Evolutionary conservation across 2,329 filamentous ascomycete species (phyloP).

Genomic region (Microdochium bolleyi): DNA sequence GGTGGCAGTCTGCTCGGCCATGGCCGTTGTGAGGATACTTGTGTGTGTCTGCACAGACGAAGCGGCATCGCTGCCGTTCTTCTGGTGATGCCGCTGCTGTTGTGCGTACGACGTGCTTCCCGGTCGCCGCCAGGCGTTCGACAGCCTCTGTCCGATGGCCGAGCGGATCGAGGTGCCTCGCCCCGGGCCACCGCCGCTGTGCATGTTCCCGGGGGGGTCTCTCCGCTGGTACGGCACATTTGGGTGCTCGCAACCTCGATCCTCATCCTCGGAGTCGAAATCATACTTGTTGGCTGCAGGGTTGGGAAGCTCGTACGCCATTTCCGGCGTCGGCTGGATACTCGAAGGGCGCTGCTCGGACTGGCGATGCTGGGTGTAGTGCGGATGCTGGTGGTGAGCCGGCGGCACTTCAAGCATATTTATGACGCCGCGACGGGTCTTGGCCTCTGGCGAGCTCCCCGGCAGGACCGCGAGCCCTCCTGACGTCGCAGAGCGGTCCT

Average conservation of each 20-base stretch:
- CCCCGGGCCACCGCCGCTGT: background rate
- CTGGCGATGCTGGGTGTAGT: background rate
- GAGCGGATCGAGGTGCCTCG: background rate
- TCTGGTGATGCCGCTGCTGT: background rate
- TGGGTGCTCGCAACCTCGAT: background rate
- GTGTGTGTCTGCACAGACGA: constrained; percentile 7
- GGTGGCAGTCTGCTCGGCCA: constrained; percentile 15
- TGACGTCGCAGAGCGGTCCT: constrained; percentile 7
- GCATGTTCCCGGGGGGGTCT: background rate
- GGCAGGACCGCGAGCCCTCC: background rate
- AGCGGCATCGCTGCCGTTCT: background rate
- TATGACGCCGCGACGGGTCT: background rate
- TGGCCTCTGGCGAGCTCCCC: background rate
- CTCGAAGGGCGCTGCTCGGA: constrained; percentile 16
- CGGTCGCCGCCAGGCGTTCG: background rate
- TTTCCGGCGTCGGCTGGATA: constrained; percentile 21
- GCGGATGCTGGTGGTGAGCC: background rate
- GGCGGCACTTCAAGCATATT: background rate
- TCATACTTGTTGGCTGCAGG: constrained; percentile 10
- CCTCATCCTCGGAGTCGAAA: constrained; percentile 11
- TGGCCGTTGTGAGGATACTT: constrained; percentile 18
- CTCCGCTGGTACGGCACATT: background rate
- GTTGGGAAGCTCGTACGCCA: constrained; percentile 20
- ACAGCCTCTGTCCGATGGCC: background rate
- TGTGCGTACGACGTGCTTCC: background rate